Conservation (phyloP, 371 early-diverging fungal species). For the Rhizomucor miehei region DNA sequence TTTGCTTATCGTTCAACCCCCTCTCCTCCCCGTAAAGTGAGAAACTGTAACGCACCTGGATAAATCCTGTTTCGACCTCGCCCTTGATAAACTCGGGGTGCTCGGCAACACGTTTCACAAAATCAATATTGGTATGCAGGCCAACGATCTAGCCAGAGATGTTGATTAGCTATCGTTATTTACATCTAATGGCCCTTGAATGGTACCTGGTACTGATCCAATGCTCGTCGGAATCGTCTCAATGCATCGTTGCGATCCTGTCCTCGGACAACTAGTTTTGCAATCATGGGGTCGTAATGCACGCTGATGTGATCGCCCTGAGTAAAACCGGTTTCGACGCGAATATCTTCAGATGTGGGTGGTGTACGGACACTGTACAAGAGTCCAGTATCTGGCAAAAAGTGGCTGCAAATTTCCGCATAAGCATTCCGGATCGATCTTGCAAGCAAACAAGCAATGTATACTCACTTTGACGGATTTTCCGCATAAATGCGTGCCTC, state of each 20-base stretch:
- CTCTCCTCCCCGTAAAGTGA: too few species aligned
- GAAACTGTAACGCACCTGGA: slow-evolving; percentile 45
- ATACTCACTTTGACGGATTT: slow-evolving; percentile 78
- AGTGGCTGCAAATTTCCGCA: slow-evolving; percentile 57
- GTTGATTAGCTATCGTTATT: neutral
- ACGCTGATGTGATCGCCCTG: slow-evolving; percentile 92
- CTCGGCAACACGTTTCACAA: slow-evolving; percentile 74
- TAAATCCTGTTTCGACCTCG: slow-evolving; percentile 94
- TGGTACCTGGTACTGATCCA: slow-evolving; percentile 74
- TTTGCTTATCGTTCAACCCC: too few species aligned
- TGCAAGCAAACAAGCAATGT: neutral
- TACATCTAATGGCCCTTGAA: neutral
- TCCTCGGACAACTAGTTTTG: slow-evolving; percentile 91
- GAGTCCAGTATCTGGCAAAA: slow-evolving; percentile 93
- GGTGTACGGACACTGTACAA: slow-evolving; percentile 78
- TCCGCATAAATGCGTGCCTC: slow-evolving; percentile 98
- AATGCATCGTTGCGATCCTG: slow-evolving; percentile 84
- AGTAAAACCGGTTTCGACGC: slow-evolving; percentile 91
- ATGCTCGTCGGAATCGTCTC: slow-evolving; percentile 73
- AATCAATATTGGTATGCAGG: slow-evolving; percentile 89
- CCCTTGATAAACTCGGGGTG: slow-evolving; percentile 86
- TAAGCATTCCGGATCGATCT: too few species aligned
- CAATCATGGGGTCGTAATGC: slow-evolving; percentile 97
- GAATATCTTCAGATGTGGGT: slow-evolving; percentile 54
- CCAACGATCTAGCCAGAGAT: slow-evolving; percentile 81